phyloP scores from a whole-genome alignment of 2,329 filamentous ascomycete species.

The Calycina marina region DNA sequence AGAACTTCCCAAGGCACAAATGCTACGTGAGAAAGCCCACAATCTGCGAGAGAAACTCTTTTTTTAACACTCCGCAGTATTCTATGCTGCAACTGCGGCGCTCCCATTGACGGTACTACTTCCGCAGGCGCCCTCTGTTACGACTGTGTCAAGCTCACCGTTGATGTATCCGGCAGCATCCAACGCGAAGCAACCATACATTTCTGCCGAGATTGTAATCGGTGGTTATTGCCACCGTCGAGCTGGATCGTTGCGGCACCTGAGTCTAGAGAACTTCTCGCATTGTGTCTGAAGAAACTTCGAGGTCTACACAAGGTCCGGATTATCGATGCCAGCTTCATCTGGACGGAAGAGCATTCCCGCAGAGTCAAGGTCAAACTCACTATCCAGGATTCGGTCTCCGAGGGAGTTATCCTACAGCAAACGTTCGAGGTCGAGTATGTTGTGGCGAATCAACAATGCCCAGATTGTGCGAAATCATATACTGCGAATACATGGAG shows the following conservation, averaged over 20 bases:
- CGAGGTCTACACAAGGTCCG: conserved; percentile 76
- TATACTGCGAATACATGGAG: conserved; percentile 96
- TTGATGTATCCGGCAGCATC: conserved; percentile 85
- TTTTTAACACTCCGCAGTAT: conserved; percentile 39
- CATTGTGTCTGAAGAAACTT: conserved; percentile 79
- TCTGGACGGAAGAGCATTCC: conserved; percentile 98
- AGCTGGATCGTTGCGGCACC: conserved; percentile 75
- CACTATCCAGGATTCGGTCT: conserved; percentile 64
- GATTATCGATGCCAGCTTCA: conserved; percentile 89
- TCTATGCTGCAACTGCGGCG: conserved; percentile 95
- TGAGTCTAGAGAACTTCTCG: conserved; percentile 85
- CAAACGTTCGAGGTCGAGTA: conserved; percentile 94
- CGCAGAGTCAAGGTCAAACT: conserved; percentile 86
- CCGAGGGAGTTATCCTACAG: conserved; percentile 57
- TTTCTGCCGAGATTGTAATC: conserved; percentile 87
- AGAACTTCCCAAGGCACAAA: conserved; percentile 21
- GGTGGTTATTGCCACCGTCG: conserved; percentile 76
- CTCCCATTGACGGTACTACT: conserved; percentile 82
- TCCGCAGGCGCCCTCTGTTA: conserved; percentile 80
- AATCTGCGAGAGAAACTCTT: neutral
- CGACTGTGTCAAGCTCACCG: conserved; percentile 87
- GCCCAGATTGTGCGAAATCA: conserved; percentile 86
- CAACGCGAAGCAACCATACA: conserved; percentile 82
- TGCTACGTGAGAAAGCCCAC: conserved; percentile 35
- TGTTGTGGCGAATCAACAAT: conserved; percentile 81